phyloP scores from a whole-genome alignment of 495 filamentous ascomycete genomes.

The Penicillium coprophilum region DNA sequence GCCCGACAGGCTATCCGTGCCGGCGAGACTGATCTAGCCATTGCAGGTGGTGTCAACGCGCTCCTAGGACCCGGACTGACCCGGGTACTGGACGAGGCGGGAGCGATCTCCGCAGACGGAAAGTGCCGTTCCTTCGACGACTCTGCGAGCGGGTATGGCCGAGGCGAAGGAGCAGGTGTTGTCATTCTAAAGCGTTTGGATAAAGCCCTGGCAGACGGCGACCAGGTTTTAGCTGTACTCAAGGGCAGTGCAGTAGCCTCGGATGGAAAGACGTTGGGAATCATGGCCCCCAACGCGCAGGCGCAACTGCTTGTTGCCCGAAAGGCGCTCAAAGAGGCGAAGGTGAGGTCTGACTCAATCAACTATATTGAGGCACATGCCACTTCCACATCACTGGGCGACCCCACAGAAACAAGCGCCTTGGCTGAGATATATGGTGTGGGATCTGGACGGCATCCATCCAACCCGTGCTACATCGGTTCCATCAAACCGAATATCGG shows the following conservation, averaged over 20 bases:
- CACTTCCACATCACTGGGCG: constrained; percentile 44
- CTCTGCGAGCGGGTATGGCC: no score
- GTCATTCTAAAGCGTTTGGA: no score
- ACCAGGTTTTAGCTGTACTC: no score
- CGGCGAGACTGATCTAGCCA: no score
- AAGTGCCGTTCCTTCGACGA: no score
- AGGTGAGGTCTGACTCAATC: constrained; percentile 27
- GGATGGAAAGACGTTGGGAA: constrained; percentile 37
- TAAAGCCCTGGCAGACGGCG: no score
- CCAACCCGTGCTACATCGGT: constrained; percentile 26
- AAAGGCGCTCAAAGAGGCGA: constrained; percentile 30
- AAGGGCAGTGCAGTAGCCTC: constrained; percentile 8
- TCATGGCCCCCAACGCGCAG: constrained; percentile 36
- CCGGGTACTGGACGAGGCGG: no score
- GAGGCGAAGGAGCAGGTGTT: no score
- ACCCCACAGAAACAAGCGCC: constrained; percentile 34
- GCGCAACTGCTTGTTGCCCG: constrained; percentile 31
- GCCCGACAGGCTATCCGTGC: no score
- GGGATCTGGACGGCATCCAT: constrained; percentile 15
- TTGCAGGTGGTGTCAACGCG: no score
- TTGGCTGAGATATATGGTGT: constrained; percentile 13
- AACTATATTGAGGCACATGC: constrained; percentile 48
- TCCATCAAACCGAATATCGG: constrained; percentile 54
- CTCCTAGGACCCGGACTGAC: no score
- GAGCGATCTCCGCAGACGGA: no score